These are phyloP conservation scores for Paecilomyces fulvus DNA, from an alignment of 2,329 filamentous ascomycete genomes.

Conservation along the genomic window DNA sequence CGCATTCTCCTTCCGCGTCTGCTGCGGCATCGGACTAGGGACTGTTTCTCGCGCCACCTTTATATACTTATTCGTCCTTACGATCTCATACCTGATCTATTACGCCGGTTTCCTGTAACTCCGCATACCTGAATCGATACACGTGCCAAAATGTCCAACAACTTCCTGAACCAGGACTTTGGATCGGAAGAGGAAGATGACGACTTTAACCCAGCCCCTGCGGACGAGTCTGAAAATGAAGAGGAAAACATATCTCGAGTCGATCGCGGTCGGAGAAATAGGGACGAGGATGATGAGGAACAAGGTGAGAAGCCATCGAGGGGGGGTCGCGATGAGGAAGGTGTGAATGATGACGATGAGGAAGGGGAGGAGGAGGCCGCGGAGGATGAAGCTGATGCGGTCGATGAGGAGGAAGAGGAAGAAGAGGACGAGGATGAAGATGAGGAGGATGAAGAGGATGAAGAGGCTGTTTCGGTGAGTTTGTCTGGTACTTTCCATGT, in stretches of 20 bases:
- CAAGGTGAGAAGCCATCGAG: constrained; percentile 22
- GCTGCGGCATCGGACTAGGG: neutral
- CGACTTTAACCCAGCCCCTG: constrained; percentile 78
- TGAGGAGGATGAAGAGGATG: constrained; percentile 47
- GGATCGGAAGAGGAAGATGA: constrained; percentile 64
- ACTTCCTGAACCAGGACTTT: constrained; percentile 44
- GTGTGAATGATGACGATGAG: constrained; percentile 34
- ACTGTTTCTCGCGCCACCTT: neutral
- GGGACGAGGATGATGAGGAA: constrained; percentile 37
- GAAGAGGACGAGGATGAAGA: constrained; percentile 44
- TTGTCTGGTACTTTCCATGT: neutral
- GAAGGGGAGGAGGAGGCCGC: constrained; percentile 53
- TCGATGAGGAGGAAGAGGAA: constrained; percentile 40
- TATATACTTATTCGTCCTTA: neutral
- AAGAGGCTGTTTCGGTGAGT: constrained; percentile 46
- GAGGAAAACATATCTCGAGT: constrained; percentile 34
- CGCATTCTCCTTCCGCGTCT: neutral
- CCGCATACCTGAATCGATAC: neutral
- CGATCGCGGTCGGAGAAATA: constrained; percentile 31
- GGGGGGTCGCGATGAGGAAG: constrained; percentile 21
- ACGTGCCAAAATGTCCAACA: constrained; percentile 27
- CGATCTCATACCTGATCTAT: neutral
- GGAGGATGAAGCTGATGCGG: constrained; percentile 34
- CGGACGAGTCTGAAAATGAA: constrained; percentile 61
- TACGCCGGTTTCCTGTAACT: neutral